Evolutionary conservation across 768 basidiomycete species (phyloP).

Genomic region (Asterophora lycoperdoides): DNA sequence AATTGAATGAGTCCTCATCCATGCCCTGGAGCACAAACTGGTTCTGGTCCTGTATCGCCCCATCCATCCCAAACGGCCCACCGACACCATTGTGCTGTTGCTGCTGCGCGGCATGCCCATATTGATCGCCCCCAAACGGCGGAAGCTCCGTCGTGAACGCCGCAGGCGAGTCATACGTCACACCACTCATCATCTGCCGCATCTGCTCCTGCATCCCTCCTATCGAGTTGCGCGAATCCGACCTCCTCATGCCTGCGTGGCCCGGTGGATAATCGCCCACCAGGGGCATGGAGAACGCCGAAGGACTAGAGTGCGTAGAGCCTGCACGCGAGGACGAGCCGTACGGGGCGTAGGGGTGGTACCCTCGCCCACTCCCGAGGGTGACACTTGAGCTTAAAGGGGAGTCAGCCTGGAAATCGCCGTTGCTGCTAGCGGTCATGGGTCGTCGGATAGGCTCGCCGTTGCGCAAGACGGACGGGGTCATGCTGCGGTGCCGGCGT

Average conservation of each 20-base stretch:
- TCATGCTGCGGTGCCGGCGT: conserved; percentile 72
- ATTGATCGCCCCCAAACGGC: conserved; percentile 18
- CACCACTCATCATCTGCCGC: conserved; percentile 39
- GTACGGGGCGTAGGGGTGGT: conserved; percentile 54
- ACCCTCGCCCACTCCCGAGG: conserved; percentile 37
- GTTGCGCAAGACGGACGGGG: conserved; percentile 56
- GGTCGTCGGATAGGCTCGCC: conserved; percentile 50
- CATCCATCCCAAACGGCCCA: conserved; percentile 11
- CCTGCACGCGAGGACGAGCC: conserved; percentile 32
- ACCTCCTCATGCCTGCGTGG: conserved; percentile 24
- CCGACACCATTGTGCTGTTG: neutral
- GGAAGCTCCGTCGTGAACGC: conserved; percentile 36
- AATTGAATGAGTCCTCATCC: conserved; percentile 16
- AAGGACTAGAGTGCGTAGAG: conserved; percentile 45
- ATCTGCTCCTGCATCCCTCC: conserved; percentile 40
- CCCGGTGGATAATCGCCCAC: conserved; percentile 25
- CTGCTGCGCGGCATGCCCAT: conserved; percentile 2
- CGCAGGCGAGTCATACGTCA: conserved; percentile 36
- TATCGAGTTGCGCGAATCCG: conserved; percentile 38
- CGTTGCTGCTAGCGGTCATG: conserved; percentile 37
- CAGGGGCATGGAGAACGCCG: conserved; percentile 36
- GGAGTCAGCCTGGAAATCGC: conserved; percentile 32
- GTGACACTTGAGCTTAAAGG: conserved; percentile 28
- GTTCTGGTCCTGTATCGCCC: conserved; percentile 12
- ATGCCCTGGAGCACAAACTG: conserved; percentile 16